phyloP scores from a whole-genome alignment of 169 alveolate genomes.

The Perkinsus olseni region DNA sequence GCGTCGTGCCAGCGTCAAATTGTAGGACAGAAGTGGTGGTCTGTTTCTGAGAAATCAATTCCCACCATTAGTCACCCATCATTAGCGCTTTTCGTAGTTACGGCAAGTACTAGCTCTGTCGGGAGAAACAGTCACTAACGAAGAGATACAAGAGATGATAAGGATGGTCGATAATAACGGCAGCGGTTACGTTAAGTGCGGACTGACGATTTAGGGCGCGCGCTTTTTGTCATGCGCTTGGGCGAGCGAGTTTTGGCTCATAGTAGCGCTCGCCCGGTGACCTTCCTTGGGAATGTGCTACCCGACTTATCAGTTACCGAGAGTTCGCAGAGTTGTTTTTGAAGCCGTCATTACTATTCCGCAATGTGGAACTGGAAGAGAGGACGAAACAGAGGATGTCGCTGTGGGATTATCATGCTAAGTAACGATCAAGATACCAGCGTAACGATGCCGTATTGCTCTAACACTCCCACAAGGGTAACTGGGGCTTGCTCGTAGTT shows the following conservation, averaged over 20 bases:
- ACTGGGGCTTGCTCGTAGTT: too few relatives aligned
- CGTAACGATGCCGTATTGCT: too few relatives aligned
- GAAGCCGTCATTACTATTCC: neutral
- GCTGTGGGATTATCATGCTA: neutral
- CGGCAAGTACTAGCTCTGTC: neutral
- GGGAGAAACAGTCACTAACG: neutral
- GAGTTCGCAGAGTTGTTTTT: neutral
- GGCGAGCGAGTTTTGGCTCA: neutral
- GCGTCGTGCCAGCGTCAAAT: too few relatives aligned
- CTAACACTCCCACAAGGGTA: too few relatives aligned
- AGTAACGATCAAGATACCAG: neutral
- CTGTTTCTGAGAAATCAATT: neutral
- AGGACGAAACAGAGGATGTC: neutral
- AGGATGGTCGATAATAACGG: conserved; percentile 13
- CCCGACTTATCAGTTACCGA: neutral
- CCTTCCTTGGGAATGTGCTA: neutral
- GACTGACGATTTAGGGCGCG: neutral
- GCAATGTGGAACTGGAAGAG: neutral
- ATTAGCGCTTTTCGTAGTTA: neutral
- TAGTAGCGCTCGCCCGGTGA: neutral
- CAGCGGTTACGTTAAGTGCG: neutral
- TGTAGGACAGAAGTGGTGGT: too few relatives aligned
- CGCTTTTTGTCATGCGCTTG: neutral
- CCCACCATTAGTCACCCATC: neutral
- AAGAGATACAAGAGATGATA: conserved; percentile 13